phyloP scores from a whole-genome alignment of 202 grass and related monocot genomes.

The Setaria italica region DNA sequence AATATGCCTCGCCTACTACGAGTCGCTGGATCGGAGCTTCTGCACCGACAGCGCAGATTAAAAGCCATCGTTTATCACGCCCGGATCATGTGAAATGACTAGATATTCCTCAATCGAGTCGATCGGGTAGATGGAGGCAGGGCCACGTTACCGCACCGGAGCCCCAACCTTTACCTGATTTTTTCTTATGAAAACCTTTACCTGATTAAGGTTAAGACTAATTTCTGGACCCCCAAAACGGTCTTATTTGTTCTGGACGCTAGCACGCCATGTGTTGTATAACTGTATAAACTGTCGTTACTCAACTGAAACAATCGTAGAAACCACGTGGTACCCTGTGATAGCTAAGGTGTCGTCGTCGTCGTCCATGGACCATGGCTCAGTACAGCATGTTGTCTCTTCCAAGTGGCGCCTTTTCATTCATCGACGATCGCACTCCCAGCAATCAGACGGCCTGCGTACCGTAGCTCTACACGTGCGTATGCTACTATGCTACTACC shows the following conservation, averaged over 20 bases:
- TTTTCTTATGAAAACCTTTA: too few relatives aligned
- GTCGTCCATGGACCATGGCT: too few relatives aligned
- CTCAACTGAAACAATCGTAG: neutral
- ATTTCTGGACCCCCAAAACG: neutral
- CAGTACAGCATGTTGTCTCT: too few relatives aligned
- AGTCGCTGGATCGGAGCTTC: neutral
- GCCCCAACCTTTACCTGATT: too few relatives aligned
- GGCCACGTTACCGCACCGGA: neutral
- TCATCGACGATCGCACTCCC: too few relatives aligned
- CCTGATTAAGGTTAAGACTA: neutral
- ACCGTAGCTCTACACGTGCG: too few relatives aligned
- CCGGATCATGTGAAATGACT: neutral
- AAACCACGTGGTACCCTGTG: too few relatives aligned
- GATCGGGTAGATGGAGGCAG: neutral
- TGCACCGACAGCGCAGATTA: neutral
- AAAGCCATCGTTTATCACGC: neutral
- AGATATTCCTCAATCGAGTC: neutral
- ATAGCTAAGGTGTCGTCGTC: too few relatives aligned
- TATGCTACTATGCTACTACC: too few relatives aligned
- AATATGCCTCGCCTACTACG: neutral
- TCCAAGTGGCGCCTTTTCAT: too few relatives aligned
- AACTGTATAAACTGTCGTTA: neutral
- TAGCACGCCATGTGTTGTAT: slow-evolving; percentile 4
- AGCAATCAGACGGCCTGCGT: too few relatives aligned
- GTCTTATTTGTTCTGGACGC: neutral